Conservation (phyloP, 495 filamentous ascomycete genomes). For the Daldinia caldariorum region DNA sequence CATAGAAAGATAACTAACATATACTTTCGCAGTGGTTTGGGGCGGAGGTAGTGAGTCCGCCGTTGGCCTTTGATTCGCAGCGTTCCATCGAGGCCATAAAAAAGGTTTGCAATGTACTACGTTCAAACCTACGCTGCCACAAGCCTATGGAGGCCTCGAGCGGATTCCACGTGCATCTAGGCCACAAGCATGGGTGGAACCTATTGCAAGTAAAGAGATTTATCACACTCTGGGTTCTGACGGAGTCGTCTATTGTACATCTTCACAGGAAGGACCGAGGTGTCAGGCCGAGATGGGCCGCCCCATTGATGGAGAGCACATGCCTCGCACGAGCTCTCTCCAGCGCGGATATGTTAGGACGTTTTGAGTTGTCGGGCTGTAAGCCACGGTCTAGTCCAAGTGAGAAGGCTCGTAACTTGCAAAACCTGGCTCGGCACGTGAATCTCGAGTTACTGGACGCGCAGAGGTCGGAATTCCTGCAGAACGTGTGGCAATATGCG, state of each 20-base stretch:
- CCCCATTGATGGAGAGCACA: neutral
- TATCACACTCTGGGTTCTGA: constrained; percentile 33
- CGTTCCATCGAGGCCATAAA: constrained; percentile 2
- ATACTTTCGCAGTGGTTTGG: constrained; percentile 30
- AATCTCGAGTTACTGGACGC: neutral
- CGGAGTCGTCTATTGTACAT: constrained; percentile 19
- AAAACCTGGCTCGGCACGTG: neutral
- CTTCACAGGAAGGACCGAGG: constrained; percentile 37
- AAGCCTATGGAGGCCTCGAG: constrained; percentile 39
- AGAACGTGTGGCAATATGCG: constrained; percentile 27
- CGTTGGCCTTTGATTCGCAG: neutral
- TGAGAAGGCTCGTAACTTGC: neutral
- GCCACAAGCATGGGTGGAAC: constrained; percentile 39
- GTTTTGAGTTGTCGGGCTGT: neutral
- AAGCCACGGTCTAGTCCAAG: constrained; percentile 4
- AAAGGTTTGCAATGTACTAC: constrained; percentile 25
- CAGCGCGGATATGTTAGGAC: neutral
- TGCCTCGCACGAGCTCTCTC: constrained; percentile 4
- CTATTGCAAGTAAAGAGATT: constrained; percentile 38
- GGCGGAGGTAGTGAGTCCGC: constrained; percentile 39
- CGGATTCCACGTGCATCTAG: constrained; percentile 40
- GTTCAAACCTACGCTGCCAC: constrained; percentile 32
- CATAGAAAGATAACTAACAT: neutral
- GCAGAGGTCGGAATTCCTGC: neutral
- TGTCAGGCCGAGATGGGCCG: too few species aligned